phyloP scores from a whole-genome alignment of 805 yeast species.

The Candida yuanshanica region DNA sequence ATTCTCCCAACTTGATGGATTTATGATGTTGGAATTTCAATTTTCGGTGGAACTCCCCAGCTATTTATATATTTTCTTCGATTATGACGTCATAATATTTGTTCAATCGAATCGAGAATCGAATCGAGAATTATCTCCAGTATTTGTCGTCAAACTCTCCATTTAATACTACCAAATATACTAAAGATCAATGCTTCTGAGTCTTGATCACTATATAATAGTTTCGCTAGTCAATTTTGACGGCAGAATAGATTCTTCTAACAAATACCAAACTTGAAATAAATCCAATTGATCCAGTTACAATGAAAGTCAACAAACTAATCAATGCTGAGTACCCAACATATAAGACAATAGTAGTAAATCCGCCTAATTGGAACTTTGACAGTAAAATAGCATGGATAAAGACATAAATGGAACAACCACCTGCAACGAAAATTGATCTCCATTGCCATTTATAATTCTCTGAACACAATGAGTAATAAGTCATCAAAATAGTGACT shows the following conservation, averaged over 20 bases:
- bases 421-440: slow-evolving; percentile 80
- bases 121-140: not conserved
- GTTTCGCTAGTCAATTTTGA: slow-evolving; percentile 83
- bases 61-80: not conserved
- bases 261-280: slow-evolving; percentile 68
- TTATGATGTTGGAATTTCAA: not conserved
- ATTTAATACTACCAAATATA: too few relatives aligned
- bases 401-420: slow-evolving; percentile 80
- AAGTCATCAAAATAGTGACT: slow-evolving; percentile 74
- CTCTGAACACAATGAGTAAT: slow-evolving; percentile 82
- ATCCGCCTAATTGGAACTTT: slow-evolving; percentile 63
- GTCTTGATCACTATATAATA: too few relatives aligned
- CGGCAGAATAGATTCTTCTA: slow-evolving; percentile 72
- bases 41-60: not conserved
- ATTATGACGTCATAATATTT: not conserved
- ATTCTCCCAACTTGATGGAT: too few relatives aligned
- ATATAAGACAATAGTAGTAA: slow-evolving; percentile 72
- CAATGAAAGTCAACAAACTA: slow-evolving; percentile 63
- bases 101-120: not conserved
- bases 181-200: too few relatives aligned
- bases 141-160: too few relatives aligned
- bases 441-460: slow-evolving; percentile 99
- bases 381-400: slow-evolving; percentile 75
- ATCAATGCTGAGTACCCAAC: slow-evolving; percentile 77
- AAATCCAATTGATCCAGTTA: slow-evolving; percentile 88